Evolutionary conservation across 768 basidiomycete genomes (phyloP).

Genomic region (Russula abietina): DNA sequence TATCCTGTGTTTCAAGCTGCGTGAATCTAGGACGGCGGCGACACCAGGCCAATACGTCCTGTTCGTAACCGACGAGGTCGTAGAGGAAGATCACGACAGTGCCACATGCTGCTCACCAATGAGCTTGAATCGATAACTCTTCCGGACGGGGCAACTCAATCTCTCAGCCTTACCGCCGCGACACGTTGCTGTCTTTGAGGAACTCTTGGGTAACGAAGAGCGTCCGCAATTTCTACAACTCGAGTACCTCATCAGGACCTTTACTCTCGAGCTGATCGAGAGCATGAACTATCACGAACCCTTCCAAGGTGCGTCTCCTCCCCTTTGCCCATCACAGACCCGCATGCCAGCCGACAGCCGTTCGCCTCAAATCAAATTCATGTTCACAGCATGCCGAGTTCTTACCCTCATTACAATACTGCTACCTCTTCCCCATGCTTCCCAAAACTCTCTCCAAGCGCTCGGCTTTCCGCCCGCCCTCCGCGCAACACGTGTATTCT

Average conservation of each 20-base stretch:
- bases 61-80: constrained; percentile 95
- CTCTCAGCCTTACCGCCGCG: constrained; percentile 71
- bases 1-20: constrained; percentile 67
- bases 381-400: constrained; percentile 68
- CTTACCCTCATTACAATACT: constrained; percentile 61
- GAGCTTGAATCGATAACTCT: constrained; percentile 44
- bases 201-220: constrained; percentile 64
- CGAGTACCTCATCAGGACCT: constrained; percentile 84
- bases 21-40: constrained; percentile 84
- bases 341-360: not conserved
- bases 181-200: too few relatives aligned
- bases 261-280: constrained; percentile 94
- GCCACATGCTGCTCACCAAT: constrained; percentile 33
- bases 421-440: constrained; percentile 85
- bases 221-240: constrained; percentile 61
- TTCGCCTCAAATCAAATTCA: not conserved
- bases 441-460: constrained; percentile 84
- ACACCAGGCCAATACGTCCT: constrained; percentile 94
- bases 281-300: constrained; percentile 88
- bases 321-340: constrained; percentile 21
- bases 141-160: constrained; percentile 45
- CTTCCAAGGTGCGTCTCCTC: constrained; percentile 58
- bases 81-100: constrained; percentile 53
- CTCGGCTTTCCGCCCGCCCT: constrained; percentile 83
- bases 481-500: constrained; percentile 88